A percentile compares a stretch with the other conserved stretches of the same genome.
phyloP scores from a whole-genome alignment of 768 basidiomycete genomes.

The Ramaria sp. region DNA sequence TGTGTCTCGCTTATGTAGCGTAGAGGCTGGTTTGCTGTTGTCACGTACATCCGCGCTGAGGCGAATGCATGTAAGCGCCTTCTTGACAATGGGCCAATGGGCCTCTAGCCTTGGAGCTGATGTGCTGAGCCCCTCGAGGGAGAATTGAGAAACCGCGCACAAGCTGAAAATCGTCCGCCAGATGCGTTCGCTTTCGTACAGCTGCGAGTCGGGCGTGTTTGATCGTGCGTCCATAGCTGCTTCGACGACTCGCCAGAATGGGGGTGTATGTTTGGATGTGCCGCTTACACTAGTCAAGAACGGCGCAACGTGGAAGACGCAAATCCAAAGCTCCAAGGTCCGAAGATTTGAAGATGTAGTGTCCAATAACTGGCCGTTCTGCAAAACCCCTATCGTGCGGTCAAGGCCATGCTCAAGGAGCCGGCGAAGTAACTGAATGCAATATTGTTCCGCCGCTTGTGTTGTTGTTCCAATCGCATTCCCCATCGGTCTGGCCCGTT shows the following conservation, averaged over 20 bases:
- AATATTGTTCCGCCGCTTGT: conserved; percentile 7
- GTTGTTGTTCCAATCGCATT: conserved; percentile 6
- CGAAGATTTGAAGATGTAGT: conserved; percentile 29
- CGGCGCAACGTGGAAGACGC: conserved; percentile 47
- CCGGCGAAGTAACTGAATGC: conserved; percentile 30
- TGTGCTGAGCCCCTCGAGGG: conserved; percentile 36
- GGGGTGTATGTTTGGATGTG: conserved; percentile 17
- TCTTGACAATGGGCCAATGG: conserved; percentile 55
- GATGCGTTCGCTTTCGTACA: conserved; percentile 50
- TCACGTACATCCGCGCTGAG: conserved; percentile 41
- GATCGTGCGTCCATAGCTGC: conserved; percentile 20
- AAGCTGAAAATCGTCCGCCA: conserved; percentile 65
- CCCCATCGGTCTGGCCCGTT: conserved; percentile 14
- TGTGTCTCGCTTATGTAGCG: conserved; percentile 46
- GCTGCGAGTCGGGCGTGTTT: conserved; percentile 20
- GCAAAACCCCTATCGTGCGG: conserved; percentile 30
- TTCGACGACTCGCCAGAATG: conserved; percentile 38
- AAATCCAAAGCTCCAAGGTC: conserved; percentile 65
- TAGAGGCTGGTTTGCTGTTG: conserved; percentile 23
- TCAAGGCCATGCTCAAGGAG: conserved; percentile 48
- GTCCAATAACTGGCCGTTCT: conserved; percentile 25
- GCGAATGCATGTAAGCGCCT: conserved; percentile 49
- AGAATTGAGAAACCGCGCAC: conserved; percentile 73
- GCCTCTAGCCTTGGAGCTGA: conserved; percentile 32
- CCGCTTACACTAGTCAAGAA: conserved; percentile 13